Evolutionary conservation across 2,329 filamentous ascomycete genomes (phyloP).

Genomic region (Elsinoe necatrix): DNA sequence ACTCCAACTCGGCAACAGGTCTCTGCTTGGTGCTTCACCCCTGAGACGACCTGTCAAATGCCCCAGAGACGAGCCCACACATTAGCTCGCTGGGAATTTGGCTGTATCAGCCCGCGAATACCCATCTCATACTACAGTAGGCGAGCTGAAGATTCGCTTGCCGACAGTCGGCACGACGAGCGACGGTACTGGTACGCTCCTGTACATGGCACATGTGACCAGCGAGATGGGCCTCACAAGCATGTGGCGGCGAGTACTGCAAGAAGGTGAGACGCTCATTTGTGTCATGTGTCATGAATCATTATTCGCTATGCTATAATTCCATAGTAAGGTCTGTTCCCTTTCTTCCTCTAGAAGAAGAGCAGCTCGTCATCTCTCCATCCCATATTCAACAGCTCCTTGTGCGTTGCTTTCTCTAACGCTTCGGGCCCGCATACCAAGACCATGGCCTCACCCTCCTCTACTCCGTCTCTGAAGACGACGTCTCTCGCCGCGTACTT

Average conservation of each 20-base stretch:
- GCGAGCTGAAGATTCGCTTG: no score
- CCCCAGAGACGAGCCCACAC: no score
- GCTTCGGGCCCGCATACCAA: conserved; percentile 71
- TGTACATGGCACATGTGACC: no score
- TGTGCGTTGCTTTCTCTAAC: conserved; percentile 59
- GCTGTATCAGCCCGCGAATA: no score
- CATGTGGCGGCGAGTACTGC: neutral
- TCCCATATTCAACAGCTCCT: conserved; percentile 51
- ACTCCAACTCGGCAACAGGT: no score
- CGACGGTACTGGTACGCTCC: no score
- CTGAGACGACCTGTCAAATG: no score
- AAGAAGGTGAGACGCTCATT: neutral
- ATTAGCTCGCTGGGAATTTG: no score
- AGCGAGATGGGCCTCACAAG: no score
- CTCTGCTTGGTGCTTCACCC: no score
- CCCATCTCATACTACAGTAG: no score
- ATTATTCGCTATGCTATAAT: neutral
- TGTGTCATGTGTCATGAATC: neutral
- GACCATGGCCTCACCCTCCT: conserved; percentile 50
- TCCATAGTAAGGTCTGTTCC: neutral
- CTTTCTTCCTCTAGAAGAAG: conserved; percentile 54
- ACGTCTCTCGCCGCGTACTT: conserved; percentile 42
- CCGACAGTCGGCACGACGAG: no score
- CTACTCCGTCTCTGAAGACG: conserved; percentile 17
- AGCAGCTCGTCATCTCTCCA: conserved; percentile 66